Conservation (phyloP, 106 monocot species). For the Allium sativum region DNA sequence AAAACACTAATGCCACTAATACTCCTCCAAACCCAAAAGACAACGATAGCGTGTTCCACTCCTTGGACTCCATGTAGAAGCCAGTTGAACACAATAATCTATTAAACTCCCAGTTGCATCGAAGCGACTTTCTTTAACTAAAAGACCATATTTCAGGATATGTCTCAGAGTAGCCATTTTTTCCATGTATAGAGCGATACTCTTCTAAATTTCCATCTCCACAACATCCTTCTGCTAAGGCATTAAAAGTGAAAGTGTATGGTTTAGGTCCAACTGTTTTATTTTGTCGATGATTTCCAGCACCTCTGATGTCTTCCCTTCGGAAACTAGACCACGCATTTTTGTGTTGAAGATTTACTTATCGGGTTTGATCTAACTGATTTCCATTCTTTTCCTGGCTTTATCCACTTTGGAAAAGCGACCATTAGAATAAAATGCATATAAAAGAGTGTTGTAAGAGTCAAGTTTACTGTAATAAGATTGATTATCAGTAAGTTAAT, state of each 20-base stretch:
- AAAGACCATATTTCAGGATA: too few relatives aligned
- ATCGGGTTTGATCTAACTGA: slow-evolving; percentile 30
- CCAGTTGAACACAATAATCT: too few relatives aligned
- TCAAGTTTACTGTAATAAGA: too few relatives aligned
- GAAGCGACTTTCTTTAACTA: too few relatives aligned
- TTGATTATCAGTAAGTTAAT: too few relatives aligned
- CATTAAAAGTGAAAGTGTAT: slow-evolving; percentile 27
- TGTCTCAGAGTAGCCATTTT: too few relatives aligned
- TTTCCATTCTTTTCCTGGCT: slow-evolving; percentile 39
- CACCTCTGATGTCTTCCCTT: slow-evolving; percentile 28
- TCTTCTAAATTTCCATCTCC: slow-evolving; percentile 40
- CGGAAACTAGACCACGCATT: slow-evolving; percentile 31
- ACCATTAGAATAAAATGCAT: slow-evolving; percentile 29
- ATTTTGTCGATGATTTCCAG: slow-evolving; percentile 19
- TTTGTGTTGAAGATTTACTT: slow-evolving; percentile 50
- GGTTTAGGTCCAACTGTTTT: slow-evolving; percentile 16
- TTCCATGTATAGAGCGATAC: too few relatives aligned
- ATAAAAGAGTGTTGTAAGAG: slow-evolving; percentile 45
- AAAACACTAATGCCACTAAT: too few relatives aligned
- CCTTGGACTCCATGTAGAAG: too few relatives aligned
- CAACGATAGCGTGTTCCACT: too few relatives aligned
- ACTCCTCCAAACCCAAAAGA: too few relatives aligned
- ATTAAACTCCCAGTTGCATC: too few relatives aligned
- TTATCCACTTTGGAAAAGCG: slow-evolving; percentile 24
- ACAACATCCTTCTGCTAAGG: slow-evolving; percentile 47